phyloP scores from a whole-genome alignment of 2,329 filamentous ascomycete species.

The Fusarium tjaetaba region DNA sequence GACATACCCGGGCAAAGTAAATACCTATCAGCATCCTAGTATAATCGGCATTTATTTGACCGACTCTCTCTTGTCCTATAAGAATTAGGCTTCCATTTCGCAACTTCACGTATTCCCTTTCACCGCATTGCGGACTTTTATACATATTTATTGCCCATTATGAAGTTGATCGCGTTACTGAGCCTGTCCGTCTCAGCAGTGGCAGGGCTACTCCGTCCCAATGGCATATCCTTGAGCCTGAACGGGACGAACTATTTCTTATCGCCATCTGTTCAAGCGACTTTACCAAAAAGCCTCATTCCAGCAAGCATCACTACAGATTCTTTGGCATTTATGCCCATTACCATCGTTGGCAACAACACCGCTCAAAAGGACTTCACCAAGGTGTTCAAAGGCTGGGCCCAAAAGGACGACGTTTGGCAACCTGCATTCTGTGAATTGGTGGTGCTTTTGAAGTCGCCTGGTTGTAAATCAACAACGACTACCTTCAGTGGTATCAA shows the following conservation, averaged over 20 bases:
- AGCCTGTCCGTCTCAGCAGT: background rate
- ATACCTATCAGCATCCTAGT: background rate
- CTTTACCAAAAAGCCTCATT: background rate
- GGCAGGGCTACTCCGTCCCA: background rate
- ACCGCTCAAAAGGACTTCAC: background rate
- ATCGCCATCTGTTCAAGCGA: background rate
- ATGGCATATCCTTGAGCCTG: background rate
- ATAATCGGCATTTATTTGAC: background rate
- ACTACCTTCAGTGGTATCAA: background rate
- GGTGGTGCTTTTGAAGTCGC: background rate
- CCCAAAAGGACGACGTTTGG: background rate
- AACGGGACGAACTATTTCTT: background rate
- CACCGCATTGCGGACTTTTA: rapidly evolving
- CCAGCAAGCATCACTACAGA: background rate
- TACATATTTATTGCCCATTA: rapidly evolving
- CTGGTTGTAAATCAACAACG: background rate
- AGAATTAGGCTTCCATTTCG: background rate
- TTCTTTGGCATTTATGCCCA: background rate
- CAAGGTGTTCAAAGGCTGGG: background rate
- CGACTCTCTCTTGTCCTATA: background rate
- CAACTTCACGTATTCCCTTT: rapidly evolving
- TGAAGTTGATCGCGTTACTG: background rate
- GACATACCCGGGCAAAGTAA: background rate
- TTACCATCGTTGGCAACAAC: background rate
- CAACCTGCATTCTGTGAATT: background rate